Evolutionary conservation across 2,329 filamentous ascomycete genomes (phyloP).

Genomic region (Exophiala lecanii-corni): DNA sequence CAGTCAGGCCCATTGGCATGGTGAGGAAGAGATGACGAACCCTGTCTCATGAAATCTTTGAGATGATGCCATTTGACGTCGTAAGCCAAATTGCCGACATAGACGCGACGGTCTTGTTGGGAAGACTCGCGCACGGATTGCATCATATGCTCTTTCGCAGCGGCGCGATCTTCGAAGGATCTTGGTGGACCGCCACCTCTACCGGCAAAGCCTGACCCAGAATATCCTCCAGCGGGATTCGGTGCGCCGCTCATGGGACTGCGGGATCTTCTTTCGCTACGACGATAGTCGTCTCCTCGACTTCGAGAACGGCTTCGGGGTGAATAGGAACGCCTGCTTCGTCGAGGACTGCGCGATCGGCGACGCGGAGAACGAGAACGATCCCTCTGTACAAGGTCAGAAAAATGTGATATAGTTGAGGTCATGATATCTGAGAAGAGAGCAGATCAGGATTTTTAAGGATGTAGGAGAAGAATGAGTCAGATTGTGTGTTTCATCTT

Average conservation of each 20-base stretch:
- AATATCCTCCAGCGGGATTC: slow-evolving; percentile 66
- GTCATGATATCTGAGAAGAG: slow-evolving; percentile 18
- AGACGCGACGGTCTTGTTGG: slow-evolving; percentile 98
- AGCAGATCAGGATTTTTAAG: slow-evolving; percentile 15
- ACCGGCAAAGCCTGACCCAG: slow-evolving; percentile 53
- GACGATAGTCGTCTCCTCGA: slow-evolving; percentile 68
- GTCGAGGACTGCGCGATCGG: slow-evolving; percentile 77
- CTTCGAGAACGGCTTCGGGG: slow-evolving; percentile 74
- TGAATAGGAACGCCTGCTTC: slow-evolving; percentile 71
- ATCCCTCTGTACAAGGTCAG: slow-evolving; percentile 63
- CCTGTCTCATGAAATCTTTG: slow-evolving; percentile 99
- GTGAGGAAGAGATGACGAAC: slow-evolving; percentile 44
- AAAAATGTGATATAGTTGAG: slow-evolving; percentile 14
- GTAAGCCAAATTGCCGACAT: slow-evolving; percentile 97
- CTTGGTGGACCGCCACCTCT: slow-evolving; percentile 61
- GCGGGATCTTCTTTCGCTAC: slow-evolving; percentile 70
- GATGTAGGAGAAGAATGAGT: slow-evolving; percentile 13
- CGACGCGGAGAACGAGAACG: slow-evolving; percentile 61
- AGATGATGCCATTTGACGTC: slow-evolving; percentile 99
- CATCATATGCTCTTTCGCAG: slow-evolving; percentile 93
- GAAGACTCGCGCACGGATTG: slow-evolving; percentile 87
- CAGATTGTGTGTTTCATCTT: slow-evolving; percentile 12
- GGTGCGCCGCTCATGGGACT: slow-evolving; percentile 73
- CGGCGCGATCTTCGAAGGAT: slow-evolving; percentile 76
- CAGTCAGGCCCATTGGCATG: slow-evolving; percentile 27